Base-by-base conservation (phyloP, 768 basidiomycete genomes). In the Pleurotus tuoliensis region DNA sequence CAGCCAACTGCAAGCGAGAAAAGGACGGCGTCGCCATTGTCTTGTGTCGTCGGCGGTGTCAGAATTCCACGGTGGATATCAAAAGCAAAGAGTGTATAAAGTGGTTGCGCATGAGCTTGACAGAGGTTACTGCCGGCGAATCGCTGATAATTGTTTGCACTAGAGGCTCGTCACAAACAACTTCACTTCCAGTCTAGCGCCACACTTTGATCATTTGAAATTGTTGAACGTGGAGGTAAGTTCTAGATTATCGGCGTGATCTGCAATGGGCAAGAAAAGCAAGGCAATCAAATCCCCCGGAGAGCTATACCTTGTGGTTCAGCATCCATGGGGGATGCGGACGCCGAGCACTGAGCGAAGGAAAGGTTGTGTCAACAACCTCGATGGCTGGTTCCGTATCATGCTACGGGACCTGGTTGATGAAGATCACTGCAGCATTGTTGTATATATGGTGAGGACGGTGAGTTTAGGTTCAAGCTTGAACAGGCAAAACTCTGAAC, bases 1-100 rank as follows among this genome's bases (percentile, higher is more conserved):
- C 92, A 7, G 92, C 92, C 52, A 94, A 77, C 70, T 94, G 92
- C 60, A 93, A 73, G 59, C 92, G 86, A 55, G 92, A 94, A 71
- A 94, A 93, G 1, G 77, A 75, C 43, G 77, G 51, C 9, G 51
- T 39, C 12, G 51, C 39, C 71, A 56, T 76, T 66, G 3, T 11
- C 38, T 53, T 53, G 34, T 15, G 8, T 53, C 39, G n/a, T 39
- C 46, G 30, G 30, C 20, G 2, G 30, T 34, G 11, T 34, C 30
- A 34, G 30, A 5, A n/a, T 50, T 16, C 37, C 48, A 16, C 15
- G 34, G 15, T 39, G 37, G n/a, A 51, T 44, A 44, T 44, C 41
- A 44, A 44, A 44, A 44, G 41, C 20, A 55, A 51, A 52, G 15
- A 24, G 34, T 38, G 47, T 45, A 43, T 52, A 38, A 22, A 50